Conservation (phyloP, 495 filamentous ascomycete species). For the Halenospora varia region DNA sequence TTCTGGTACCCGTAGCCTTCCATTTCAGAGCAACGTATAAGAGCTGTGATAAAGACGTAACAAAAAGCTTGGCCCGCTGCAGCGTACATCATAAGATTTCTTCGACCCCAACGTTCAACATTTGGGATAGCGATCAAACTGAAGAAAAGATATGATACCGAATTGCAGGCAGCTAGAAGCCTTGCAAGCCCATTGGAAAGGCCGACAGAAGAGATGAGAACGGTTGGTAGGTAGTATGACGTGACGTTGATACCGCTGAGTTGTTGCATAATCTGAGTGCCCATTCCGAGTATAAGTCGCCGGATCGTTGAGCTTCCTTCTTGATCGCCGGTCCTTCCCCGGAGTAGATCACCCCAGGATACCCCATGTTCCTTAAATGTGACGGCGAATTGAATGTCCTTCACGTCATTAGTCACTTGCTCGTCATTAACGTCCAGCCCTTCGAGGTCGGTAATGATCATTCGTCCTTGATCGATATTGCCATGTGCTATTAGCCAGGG, state of each 20-base stretch:
- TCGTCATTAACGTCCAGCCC: constrained; percentile 4
- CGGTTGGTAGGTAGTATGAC: constrained; percentile 28
- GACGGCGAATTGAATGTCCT: neutral
- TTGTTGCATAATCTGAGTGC: constrained; percentile 33
- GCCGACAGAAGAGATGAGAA: constrained; percentile 28
- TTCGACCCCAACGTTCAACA: constrained; percentile 26
- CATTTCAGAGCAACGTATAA: neutral
- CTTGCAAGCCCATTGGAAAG: constrained; percentile 23
- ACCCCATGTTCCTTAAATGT: neutral
- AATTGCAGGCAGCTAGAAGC: constrained; percentile 29
- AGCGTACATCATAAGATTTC: constrained; percentile 11
- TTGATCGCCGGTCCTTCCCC: neutral
- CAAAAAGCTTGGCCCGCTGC: neutral
- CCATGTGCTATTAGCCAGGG: constrained; percentile 26
- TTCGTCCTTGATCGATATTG: constrained; percentile 26
- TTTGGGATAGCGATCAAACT: constrained; percentile 28
- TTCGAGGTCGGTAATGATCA: constrained; percentile 24
- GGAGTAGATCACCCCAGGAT: neutral
- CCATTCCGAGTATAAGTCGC: constrained; percentile 28
- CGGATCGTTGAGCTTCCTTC: constrained; percentile 32
- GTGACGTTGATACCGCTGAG: constrained; percentile 27
- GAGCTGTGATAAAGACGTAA: neutral
- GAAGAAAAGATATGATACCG: constrained; percentile 26
- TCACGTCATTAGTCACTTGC: neutral
- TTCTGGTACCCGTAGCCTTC: neutral